Conservation (phyloP, 2,329 filamentous ascomycete genomes). For the Hypomyces rosellus region DNA sequence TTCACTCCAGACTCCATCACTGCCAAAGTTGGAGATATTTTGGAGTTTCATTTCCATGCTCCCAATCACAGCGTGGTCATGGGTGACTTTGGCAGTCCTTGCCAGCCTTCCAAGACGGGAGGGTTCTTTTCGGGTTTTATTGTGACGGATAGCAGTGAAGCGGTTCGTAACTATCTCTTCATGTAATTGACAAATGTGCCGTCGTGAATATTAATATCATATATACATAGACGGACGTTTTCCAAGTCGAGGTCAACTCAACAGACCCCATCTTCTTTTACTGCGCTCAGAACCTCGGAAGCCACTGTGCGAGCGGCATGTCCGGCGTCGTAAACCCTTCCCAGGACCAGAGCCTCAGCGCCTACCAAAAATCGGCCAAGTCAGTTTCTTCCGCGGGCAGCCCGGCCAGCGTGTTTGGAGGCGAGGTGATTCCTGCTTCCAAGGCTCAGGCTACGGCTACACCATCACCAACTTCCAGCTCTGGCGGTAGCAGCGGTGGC, state of each 20-base stretch:
- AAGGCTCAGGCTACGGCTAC: not conserved
- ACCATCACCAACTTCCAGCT: not conserved
- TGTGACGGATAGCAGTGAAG: not conserved
- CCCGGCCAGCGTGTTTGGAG: not conserved
- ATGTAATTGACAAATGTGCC: too few species aligned
- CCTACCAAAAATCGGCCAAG: slow-evolving; percentile 8
- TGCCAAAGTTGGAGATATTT: not conserved
- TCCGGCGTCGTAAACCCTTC: slow-evolving; percentile 18
- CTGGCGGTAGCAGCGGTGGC: not conserved
- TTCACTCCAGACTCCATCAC: slow-evolving; percentile 6
- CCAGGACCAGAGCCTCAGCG: slow-evolving; percentile 10
- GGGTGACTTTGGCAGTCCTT: slow-evolving; percentile 7
- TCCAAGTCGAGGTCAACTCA: slow-evolving; percentile 17
- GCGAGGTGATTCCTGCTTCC: not conserved
- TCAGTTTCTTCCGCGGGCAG: slow-evolving; percentile 1
- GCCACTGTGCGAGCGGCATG: slow-evolving; percentile 20
- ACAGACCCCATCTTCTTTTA: slow-evolving; percentile 21
- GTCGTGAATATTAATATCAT: too few species aligned
- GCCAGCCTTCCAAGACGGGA: slow-evolving; percentile 1
- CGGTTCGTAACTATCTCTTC: slow-evolving; percentile 1
- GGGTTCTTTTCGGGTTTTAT: slow-evolving; percentile 9
- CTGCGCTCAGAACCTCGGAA: slow-evolving; percentile 11
- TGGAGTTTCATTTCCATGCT: slow-evolving; percentile 6
- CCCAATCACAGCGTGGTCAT: slow-evolving; percentile 5
- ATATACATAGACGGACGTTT: slow-evolving; percentile 11